Conservation (phyloP, 2,329 filamentous ascomycete genomes). For the Dactylellina leptospora region DNA sequence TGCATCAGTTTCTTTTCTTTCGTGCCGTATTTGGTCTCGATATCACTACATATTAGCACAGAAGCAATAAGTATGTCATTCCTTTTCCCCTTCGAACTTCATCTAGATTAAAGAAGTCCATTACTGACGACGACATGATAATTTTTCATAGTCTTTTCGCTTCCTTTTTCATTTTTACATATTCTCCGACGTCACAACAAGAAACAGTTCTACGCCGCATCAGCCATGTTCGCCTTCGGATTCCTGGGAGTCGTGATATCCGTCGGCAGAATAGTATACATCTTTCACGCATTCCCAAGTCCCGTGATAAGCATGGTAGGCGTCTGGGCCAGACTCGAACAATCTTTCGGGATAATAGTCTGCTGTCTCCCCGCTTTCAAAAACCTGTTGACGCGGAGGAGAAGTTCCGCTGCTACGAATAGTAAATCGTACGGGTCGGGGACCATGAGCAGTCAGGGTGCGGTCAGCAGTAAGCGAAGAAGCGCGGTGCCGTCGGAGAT, state of each 20-base stretch:
- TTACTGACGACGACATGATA: neutral
- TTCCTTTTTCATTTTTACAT: conserved; percentile 31
- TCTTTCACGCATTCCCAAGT: neutral
- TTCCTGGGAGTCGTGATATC: conserved; percentile 34
- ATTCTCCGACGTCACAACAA: conserved; percentile 23
- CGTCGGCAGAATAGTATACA: conserved; percentile 18
- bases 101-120: no score
- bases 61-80: conserved; percentile 26
- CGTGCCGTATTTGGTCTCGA: conserved; percentile 17
- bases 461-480: conserved; percentile 3
- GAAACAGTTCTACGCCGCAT: conserved; percentile 30
- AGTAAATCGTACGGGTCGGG: neutral
- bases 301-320: conserved; percentile 15
- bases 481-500: neutral
- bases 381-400: neutral
- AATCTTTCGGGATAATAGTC: conserved; percentile 31
- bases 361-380: conserved; percentile 44
- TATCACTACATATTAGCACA: conserved; percentile 22
- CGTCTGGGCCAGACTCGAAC: conserved; percentile 22
- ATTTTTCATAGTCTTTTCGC: conserved; percentile 21
- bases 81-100: neutral
- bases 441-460: neutral
- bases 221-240: conserved; percentile 26
- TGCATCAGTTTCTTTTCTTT: conserved; percentile 27
- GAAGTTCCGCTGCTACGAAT: neutral